Evolutionary conservation across 2,329 filamentous ascomycete genomes (phyloP), one percentile per base, ranked within the genome.

Genomic region (Pseudogymnoascus sp.): DNA sequence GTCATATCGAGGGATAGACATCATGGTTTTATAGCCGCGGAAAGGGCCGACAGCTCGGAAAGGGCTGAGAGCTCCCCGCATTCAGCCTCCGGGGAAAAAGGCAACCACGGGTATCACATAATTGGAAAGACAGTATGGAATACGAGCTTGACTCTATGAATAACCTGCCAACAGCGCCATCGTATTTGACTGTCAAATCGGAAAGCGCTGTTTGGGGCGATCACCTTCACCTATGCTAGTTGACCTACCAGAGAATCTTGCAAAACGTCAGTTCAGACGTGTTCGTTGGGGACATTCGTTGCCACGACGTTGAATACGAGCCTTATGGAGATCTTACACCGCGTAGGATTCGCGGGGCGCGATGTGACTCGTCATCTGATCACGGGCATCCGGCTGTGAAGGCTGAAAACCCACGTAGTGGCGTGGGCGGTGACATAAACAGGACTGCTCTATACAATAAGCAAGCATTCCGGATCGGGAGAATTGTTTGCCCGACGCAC

Each of bases 121-220:
- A 57, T 34, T 10, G 10, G 34, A 57, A 25, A 34, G 28, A 19
- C 5, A n/a, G 51, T 34, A 57, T 19, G 51, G 14, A 57, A 57
- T 57, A 57, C 51, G 51, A 57, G 51, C 51, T 57, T 34, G 51
- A 57, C n/a, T 57, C 51, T 57, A 57, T 57, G 51, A 57, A 57
- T 57, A 57, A 57, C 51, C 51, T 57, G 51, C 51, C 51, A 57
- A 57, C 51, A 57, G 25, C 51, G 25, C 51, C 51, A 57, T 34
- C 51, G n/a, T 57, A 57, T 57, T 19, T 10, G 10, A 28, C 25
- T 4, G 28, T 57, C 51, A 57, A 57, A 57, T 57, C 51, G 51
- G 51, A 57, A 19, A 13, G 51, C 51, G 10, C 10, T 57, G 48
- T 19, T 57, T 57, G 34, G 4, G 28, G 25, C 51, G 51, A 57